phyloP scores from a whole-genome alignment of 352 stramenopile genomes.

The Thalassiosira livingstoniorum region DNA sequence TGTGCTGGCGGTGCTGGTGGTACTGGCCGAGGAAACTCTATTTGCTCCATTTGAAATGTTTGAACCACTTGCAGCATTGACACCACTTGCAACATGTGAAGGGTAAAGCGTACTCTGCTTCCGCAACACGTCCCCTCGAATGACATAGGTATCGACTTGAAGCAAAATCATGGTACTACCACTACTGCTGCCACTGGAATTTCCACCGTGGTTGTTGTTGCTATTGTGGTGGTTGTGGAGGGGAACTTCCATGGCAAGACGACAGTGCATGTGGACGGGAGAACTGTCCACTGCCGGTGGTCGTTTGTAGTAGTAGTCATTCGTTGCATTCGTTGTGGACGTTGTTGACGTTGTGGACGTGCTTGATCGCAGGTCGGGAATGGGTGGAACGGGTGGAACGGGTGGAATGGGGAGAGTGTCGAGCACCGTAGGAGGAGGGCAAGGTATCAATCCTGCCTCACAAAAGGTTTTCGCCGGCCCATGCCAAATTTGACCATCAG shows the following conservation, averaged over 20 bases:
- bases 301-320: constrained; percentile 13
- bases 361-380: no score
- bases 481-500: no score
- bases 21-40: background rate
- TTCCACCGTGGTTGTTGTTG: background rate
- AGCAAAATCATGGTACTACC: constrained; percentile 35
- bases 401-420: constrained; percentile 1
- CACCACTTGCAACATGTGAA: no score
- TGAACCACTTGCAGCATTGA: no score
- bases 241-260: constrained; percentile 31
- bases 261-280: constrained; percentile 57
- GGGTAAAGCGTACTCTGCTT: constrained; percentile 11
- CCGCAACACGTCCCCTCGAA: constrained; percentile 22
- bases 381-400: constrained; percentile 5
- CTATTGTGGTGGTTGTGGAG: constrained; percentile 5
- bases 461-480: constrained; percentile 25
- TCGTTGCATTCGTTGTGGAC: background rate
- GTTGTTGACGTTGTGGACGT: background rate
- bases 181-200: background rate
- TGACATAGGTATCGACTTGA: constrained; percentile 49
- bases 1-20: background rate
- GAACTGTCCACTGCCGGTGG: constrained; percentile 41
- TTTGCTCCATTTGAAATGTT: no score
- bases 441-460: constrained; percentile 2
- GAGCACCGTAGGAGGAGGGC: no score